These are phyloP conservation scores for Typha latifolia DNA, from an alignment of 176 grass and related monocot species.

Conservation along the genomic window DNA sequence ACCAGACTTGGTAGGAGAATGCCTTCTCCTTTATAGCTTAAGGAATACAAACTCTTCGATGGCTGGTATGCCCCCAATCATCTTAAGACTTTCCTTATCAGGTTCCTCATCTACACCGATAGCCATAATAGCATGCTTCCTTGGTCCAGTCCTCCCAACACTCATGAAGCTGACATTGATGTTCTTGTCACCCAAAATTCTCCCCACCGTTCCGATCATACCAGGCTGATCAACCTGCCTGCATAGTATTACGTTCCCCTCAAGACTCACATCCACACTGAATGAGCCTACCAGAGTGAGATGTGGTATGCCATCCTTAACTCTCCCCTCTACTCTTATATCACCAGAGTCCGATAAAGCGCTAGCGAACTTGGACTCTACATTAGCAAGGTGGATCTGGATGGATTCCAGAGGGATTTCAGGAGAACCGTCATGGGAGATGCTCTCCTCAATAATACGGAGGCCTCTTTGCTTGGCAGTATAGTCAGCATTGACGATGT, in stretches of 20 bases:
- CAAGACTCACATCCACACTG: conserved; percentile 60
- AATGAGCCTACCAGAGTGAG: conserved; percentile 66
- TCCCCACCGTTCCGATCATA: conserved; percentile 66
- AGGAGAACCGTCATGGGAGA: conserved; percentile 41
- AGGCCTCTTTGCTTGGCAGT: conserved; percentile 63
- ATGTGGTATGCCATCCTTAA: conserved; percentile 53
- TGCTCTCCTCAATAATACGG: conserved; percentile 48
- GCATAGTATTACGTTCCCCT: conserved; percentile 79
- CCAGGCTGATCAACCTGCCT: conserved; percentile 74
- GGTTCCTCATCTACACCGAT: conserved; percentile 78
- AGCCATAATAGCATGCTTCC: conserved; percentile 77
- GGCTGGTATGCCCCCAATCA: conserved; percentile 47
- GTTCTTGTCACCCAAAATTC: conserved; percentile 50
- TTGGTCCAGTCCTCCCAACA: conserved; percentile 60
- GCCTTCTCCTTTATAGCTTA: conserved; percentile 35
- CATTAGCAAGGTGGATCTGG: conserved; percentile 59
- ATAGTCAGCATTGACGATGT: conserved; percentile 85
- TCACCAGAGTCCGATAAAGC: conserved; percentile 54
- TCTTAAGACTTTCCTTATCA: conserved; percentile 54
- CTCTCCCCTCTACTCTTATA: conserved; percentile 60
- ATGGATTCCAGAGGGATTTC: conserved; percentile 60
- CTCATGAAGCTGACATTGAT: conserved; percentile 94
- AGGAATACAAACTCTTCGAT: conserved; percentile 87
- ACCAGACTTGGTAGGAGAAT: background rate
- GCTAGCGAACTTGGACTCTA: conserved; percentile 76